phyloP scores from a whole-genome alignment of 2,329 filamentous ascomycete species.

The Beauveria medogensis region DNA sequence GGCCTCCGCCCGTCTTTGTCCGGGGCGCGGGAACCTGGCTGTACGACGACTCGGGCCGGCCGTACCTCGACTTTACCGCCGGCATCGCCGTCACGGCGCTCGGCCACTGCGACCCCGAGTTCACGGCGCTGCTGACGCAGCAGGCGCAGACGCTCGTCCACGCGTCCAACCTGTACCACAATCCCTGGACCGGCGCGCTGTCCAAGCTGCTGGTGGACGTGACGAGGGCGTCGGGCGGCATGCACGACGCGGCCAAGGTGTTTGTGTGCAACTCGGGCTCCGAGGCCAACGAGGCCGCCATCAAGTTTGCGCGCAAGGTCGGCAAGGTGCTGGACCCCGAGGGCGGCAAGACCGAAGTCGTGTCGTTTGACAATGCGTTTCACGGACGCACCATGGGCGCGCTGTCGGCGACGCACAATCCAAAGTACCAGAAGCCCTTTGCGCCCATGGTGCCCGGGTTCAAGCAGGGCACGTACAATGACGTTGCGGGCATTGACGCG shows the following conservation, averaged over 20 bases:
- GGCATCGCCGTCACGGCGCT: conserved; percentile 93
- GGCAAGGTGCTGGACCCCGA: conserved; percentile 68
- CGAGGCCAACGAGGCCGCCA: conserved; percentile 94
- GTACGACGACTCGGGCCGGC: conserved; percentile 73
- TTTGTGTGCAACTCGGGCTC: conserved; percentile 96
- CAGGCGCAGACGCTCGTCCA: conserved; percentile 80
- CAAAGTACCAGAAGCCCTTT: conserved; percentile 95
- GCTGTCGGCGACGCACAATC: conserved; percentile 92
- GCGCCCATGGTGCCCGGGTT: conserved; percentile 94
- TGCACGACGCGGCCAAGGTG: conserved; percentile 70
- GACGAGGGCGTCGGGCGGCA: conserved; percentile 70
- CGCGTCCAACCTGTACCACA: conserved; percentile 94
- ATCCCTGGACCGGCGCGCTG: conserved; percentile 85
- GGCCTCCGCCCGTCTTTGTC: conserved; percentile 82
- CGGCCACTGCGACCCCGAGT: conserved; percentile 79
- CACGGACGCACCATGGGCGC: conserved; percentile 95
- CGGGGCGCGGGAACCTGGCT: conserved; percentile 80
- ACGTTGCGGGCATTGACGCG: conserved; percentile 60
- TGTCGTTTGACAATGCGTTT: conserved; percentile 88
- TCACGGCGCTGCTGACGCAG: conserved; percentile 66
- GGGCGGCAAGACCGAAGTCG: conserved; percentile 70
- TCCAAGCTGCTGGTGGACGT: conserved; percentile 78
- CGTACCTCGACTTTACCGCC: conserved; percentile 91
- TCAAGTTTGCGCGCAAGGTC: conserved; percentile 93
- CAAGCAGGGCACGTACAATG: conserved; percentile 77